These are phyloP conservation scores for Salix exigua DNA, from an alignment of 345 rosid species.

Conservation along the genomic window DNA sequence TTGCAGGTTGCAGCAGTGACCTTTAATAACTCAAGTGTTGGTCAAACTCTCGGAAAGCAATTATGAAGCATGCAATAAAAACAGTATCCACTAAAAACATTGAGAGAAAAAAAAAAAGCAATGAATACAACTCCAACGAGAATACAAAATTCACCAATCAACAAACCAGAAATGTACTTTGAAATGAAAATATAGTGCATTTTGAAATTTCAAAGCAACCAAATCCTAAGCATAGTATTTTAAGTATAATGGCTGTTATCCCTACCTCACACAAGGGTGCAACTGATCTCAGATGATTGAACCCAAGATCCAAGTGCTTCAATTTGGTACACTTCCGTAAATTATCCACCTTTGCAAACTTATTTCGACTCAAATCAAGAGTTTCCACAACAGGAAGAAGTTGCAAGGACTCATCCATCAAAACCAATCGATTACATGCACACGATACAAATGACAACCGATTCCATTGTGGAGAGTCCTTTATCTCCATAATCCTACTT, in stretches of 20 bases:
- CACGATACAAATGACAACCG: slow-evolving; percentile 78
- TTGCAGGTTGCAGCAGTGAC: background rate
- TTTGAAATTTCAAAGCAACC: background rate
- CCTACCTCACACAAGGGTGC: slow-evolving; percentile 74
- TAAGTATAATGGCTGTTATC: background rate
- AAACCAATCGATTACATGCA: slow-evolving; percentile 72
- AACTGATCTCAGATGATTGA: slow-evolving; percentile 73
- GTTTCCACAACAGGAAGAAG: slow-evolving; percentile 95
- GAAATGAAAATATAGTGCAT: background rate
- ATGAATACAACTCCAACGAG: background rate
- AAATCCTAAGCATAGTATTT: background rate
- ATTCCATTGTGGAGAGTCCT: slow-evolving; percentile 86
- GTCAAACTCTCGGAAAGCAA: too few species aligned
- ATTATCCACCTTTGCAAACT: slow-evolving; percentile 84
- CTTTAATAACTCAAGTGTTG: background rate
- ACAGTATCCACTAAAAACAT: background rate
- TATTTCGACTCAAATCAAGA: slow-evolving; percentile 95
- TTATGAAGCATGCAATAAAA: background rate
- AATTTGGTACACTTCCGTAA: slow-evolving; percentile 70
- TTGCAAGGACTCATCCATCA: slow-evolving; percentile 97
- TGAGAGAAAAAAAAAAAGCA: background rate
- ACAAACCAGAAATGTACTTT: background rate
- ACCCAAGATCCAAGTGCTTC: slow-evolving; percentile 93
- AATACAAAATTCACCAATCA: background rate
- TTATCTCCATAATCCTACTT: slow-evolving; percentile 83